Conservation (phyloP, 345 rosid genomes). For the Salix exigua region DNA sequence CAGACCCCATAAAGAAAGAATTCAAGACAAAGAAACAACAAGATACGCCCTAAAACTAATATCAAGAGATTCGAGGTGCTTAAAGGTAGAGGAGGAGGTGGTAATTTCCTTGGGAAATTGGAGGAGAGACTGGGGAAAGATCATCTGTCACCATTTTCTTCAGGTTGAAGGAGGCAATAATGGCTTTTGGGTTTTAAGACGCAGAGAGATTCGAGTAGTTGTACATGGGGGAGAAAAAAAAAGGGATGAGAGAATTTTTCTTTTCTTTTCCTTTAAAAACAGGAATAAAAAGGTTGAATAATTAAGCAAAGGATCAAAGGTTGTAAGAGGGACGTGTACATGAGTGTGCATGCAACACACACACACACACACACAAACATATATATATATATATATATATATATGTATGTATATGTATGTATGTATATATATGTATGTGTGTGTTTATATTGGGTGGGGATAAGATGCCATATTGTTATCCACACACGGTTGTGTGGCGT, state of each 20-base stretch:
- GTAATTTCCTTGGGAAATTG: conserved; percentile 27
- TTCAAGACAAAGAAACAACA: background rate
- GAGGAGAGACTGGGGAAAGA: conserved; percentile 42
- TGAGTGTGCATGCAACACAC: conserved; percentile 28
- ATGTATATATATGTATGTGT: no score
- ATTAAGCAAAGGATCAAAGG: background rate
- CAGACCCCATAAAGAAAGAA: conserved; percentile 53
- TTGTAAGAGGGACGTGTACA: conserved; percentile 15
- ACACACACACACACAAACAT: no score
- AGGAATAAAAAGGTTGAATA: background rate
- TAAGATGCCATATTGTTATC: background rate
- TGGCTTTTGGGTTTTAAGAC: conserved; percentile 12
- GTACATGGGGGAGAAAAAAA: conserved; percentile 2
- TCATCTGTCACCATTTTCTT: conserved; percentile 36
- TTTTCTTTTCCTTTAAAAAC: no score
- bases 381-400: no score
- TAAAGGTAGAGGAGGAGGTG: conserved; percentile 60
- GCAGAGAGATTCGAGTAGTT: background rate
- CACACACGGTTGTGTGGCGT: background rate
- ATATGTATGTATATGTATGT: no score
- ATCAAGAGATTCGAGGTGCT: conserved; percentile 7
- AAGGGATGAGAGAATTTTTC: conserved; percentile 4
- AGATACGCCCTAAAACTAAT: background rate
- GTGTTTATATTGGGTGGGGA: no score
- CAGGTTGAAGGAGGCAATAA: conserved; percentile 11